phyloP scores from a whole-genome alignment of 2,329 filamentous ascomycete genomes.

The Phoma herbarum region DNA sequence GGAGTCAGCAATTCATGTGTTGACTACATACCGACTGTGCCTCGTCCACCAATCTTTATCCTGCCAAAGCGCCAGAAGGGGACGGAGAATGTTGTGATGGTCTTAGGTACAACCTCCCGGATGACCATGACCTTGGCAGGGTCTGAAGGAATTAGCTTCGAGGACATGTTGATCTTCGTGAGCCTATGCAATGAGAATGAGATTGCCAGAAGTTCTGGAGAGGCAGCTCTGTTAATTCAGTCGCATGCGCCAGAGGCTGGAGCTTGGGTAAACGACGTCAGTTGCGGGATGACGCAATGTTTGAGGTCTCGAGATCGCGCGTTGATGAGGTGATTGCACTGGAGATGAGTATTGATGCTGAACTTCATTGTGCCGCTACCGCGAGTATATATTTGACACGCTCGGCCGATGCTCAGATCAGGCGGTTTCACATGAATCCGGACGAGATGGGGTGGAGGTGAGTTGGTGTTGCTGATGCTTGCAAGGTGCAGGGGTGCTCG shows the following conservation, averaged over 20 bases:
- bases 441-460: slow-evolving; percentile 18
- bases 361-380: not conserved
- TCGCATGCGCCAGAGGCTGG: slow-evolving; percentile 6
- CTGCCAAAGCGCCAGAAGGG: slow-evolving; percentile 85
- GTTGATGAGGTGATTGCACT: slow-evolving; percentile 10
- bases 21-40: slow-evolving; percentile 74
- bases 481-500: slow-evolving; percentile 19
- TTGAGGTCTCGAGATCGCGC: slow-evolving; percentile 28
- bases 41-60: slow-evolving; percentile 85
- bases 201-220: not conserved
- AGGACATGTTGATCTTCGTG: slow-evolving; percentile 41
- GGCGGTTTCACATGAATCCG: slow-evolving; percentile 8
- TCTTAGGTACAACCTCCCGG: slow-evolving; percentile 78
- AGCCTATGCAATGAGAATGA: not conserved
- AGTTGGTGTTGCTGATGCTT: slow-evolving; percentile 13
- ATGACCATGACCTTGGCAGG: slow-evolving; percentile 90
- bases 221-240: not conserved
- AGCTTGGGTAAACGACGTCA: slow-evolving; percentile 36
- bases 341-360: not conserved
- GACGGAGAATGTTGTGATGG: slow-evolving; percentile 77
- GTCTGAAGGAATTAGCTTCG: slow-evolving; percentile 62
- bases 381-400: not conserved
- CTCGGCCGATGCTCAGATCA: slow-evolving; percentile 25
- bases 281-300: slow-evolving; percentile 40
- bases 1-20: not conserved